Evolutionary conservation across 352 stramenopile genomes (phyloP), one percentile per base, ranked within the genome.

Genomic region (Globisporangium cystogenes): DNA sequence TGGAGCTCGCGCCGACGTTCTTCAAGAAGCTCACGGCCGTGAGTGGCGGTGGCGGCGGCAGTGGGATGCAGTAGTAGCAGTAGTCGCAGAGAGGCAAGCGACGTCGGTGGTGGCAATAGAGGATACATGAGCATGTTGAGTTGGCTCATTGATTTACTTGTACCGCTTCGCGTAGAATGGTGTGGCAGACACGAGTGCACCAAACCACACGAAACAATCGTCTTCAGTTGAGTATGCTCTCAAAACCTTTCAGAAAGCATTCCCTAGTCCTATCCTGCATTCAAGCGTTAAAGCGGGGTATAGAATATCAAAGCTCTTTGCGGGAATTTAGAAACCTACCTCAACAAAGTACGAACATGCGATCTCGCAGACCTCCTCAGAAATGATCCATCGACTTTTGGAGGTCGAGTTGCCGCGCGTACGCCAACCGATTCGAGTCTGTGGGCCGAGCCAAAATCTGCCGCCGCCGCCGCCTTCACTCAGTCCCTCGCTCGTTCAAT

Each of bases 401-500:
- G 14, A 37, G 23, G 36, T 35, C 11, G 14, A 39, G 26, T 48
- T 57, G 51, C 48, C 21, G 16, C 53, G 53, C 64, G 65, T 47
- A 66, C 61, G 70, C 77, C 77, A 88, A 86, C 76, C 77, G 73
- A 88, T 88, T 86, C 33, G 33, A 36, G 31, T 36, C 31, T 72
- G 64, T 62, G 62, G 62, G 60, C 54, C 53, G 39, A 64, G 48
- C 40, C 51, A 39, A 40, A 49, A 59, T 55, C 51, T 31, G 54
- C 42, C 67, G 65, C 68, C 70, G 60, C 51, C 62, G 69, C 64
- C 67, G 72, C 74, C 72, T 81, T 90, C 79, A 90, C 75, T 90
- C 79, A 90, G 80, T 90, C 76, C 76, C 73, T 88, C 80, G 79
- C 76, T 90, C 76, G 76, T 88, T 86, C 77, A 76, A 85, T 90